A percentile compares a stretch with the other conserved stretches of the same genome.
Conservation (phyloP, 1,284 basidiomycete species). For the Ceratobasidium sp. region DNA sequence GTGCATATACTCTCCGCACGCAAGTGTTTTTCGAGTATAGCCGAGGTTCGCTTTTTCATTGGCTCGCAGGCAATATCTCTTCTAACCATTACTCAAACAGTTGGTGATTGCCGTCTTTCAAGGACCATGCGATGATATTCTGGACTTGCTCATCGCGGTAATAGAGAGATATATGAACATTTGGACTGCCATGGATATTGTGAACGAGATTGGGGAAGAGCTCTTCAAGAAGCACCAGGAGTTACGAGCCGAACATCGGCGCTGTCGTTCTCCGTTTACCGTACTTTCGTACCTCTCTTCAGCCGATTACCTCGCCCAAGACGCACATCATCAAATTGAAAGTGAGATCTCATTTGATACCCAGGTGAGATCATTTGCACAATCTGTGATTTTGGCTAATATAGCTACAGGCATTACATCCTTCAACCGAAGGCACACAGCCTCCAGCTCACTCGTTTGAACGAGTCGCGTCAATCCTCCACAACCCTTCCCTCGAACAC, state of each 20-base stretch:
- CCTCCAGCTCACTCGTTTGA: constrained; percentile 59
- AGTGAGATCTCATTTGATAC: constrained; percentile 72
- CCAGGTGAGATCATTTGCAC: constrained; percentile 63
- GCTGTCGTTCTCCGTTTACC: constrained; percentile 65
- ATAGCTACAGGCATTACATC: constrained; percentile 62
- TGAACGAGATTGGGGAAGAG: constrained; percentile 67
- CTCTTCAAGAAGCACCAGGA: constrained; percentile 74
- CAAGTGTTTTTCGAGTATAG: constrained; percentile 39
- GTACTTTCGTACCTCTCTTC: constrained; percentile 75
- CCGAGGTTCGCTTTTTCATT: constrained; percentile 19
- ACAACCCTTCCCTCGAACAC: constrained; percentile 58
- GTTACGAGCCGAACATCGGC: constrained; percentile 72
- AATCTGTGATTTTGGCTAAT: not conserved
- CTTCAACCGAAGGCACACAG: constrained; percentile 58
- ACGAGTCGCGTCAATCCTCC: constrained; percentile 75
- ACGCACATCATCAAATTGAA: constrained; percentile 70
- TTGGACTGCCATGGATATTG: constrained; percentile 82
- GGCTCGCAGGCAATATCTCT: not conserved
- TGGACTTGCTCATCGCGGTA: constrained; percentile 34
- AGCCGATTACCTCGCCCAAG: constrained; percentile 67
- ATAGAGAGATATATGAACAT: constrained; percentile 59
- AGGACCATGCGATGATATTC: constrained; percentile 24
- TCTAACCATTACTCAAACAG: not conserved
- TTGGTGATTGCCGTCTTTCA: constrained; percentile 31
- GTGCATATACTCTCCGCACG: constrained; percentile 38